Evolutionary conservation across 2,329 filamentous ascomycete genomes (phyloP).

Genomic region (Thelonectria discophora): DNA sequence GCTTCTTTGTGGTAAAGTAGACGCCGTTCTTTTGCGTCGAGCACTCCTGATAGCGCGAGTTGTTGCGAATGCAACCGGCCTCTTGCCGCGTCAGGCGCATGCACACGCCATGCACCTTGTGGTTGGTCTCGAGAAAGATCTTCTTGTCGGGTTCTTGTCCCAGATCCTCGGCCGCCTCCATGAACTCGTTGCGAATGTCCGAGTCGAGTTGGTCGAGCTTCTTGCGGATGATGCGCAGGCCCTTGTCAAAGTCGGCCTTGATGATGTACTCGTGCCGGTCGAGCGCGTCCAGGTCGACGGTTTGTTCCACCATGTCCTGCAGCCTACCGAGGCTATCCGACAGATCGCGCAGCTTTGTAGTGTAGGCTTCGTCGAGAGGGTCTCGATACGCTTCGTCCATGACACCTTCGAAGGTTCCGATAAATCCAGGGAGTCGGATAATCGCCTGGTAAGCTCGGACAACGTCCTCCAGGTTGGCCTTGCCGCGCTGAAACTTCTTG

Average conservation of each 20-base stretch:
- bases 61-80: conserved; percentile 92
- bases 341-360: conserved; percentile 78
- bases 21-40: conserved; percentile 99
- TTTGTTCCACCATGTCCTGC: conserved; percentile 98
- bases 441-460: conserved; percentile 94
- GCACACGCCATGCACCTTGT: conserved; percentile 95
- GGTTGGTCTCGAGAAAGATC: conserved; percentile 89
- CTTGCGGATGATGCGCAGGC: conserved; percentile 85
- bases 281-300: conserved; percentile 92
- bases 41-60: conserved; percentile 88
- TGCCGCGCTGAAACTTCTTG: conserved; percentile 92
- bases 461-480: conserved; percentile 93
- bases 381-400: conserved; percentile 96
- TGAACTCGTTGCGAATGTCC: conserved; percentile 86
- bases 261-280: conserved; percentile 99
- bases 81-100: conserved; percentile 92
- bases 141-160: conserved; percentile 97
- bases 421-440: conserved; percentile 88
- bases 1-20: conserved; percentile 89
- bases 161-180: conserved; percentile 79
- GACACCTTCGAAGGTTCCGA: conserved; percentile 87
- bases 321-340: conserved; percentile 84
- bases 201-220: conserved; percentile 85
- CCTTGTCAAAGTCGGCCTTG: conserved; percentile 96
- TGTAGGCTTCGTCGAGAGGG: conserved; percentile 87